phyloP scores from a whole-genome alignment of 2,329 filamentous ascomycete species.

The Pseudonectria buxi region DNA sequence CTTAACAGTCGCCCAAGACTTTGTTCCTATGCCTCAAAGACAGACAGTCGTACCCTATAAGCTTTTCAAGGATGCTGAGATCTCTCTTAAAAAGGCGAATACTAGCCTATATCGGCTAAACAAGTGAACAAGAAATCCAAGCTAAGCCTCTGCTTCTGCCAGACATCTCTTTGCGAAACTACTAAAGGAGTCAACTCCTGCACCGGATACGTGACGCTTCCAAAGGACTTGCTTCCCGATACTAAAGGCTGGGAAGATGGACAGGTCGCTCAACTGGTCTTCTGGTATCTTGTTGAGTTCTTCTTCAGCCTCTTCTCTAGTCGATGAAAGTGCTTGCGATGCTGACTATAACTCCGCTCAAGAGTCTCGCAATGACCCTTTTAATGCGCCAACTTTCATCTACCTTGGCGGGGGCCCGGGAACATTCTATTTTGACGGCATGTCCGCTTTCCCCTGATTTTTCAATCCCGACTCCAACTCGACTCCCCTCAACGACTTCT shows the following conservation, averaged over 20 bases:
- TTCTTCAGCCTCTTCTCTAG: accelerated
- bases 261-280: conserved; percentile 28
- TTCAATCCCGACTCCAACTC: conserved; percentile 41
- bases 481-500: conserved; percentile 49
- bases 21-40: not conserved
- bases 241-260: conserved; percentile 9
- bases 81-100: conserved; percentile 19
- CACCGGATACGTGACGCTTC: conserved; percentile 17
- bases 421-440: conserved; percentile 50
- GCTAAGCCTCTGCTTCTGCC: accelerated
- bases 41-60: no score
- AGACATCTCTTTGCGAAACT: conserved; percentile 19
- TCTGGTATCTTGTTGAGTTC: conserved; percentile 34
- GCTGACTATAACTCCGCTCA: accelerated
- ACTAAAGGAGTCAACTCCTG: conserved; percentile 15
- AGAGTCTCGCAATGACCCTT: conserved; percentile 27
- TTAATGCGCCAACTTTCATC: conserved; percentile 32
- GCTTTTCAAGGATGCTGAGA: conserved; percentile 10
- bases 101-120: not conserved
- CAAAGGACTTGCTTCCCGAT: conserved; percentile 22
- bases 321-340: no score
- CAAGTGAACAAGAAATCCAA: not conserved
- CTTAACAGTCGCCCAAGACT: no score
- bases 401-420: conserved; percentile 61
- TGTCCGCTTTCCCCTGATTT: conserved; percentile 48